Evolutionary conservation across 495 filamentous ascomycete species (phyloP).

Genomic region (Hypomontagnella monticulosa): DNA sequence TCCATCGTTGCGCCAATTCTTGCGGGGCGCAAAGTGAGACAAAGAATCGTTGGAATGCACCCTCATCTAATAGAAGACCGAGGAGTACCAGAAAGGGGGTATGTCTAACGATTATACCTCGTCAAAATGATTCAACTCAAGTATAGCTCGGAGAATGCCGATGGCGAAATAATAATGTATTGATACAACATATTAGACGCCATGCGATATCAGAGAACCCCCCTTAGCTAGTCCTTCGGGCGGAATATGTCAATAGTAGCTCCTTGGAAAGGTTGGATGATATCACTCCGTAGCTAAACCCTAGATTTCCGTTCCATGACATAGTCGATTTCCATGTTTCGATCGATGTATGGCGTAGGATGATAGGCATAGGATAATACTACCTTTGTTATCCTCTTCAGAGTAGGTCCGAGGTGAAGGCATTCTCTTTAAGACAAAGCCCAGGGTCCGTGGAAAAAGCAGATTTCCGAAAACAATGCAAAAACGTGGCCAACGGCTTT

Average conservation of each 20-base stretch:
- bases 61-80: conserved; percentile 32
- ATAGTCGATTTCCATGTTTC: too few relatives aligned
- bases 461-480: conserved; percentile 38
- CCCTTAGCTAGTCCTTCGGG: too few relatives aligned
- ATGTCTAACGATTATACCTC: conserved; percentile 21
- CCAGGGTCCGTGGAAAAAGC: not conserved
- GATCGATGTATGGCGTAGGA: too few relatives aligned
- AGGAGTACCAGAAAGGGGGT: conserved; percentile 9
- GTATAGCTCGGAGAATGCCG: conserved; percentile 21
- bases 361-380: conserved; percentile 4
- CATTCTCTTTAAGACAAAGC: conserved; percentile 26
- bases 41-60: conserved; percentile 48
- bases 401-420: not conserved
- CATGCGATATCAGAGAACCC: too few relatives aligned
- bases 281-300: too few relatives aligned
- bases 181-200: too few relatives aligned
- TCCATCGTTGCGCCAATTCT: conserved; percentile 9
- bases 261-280: too few relatives aligned
- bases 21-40: conserved; percentile 30
- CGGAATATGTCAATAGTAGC: too few relatives aligned
- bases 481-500: conserved; percentile 5
- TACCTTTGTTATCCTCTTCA: conserved; percentile 19
- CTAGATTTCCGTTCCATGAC: too few relatives aligned
- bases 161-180: not conserved
- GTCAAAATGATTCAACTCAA: conserved; percentile 11